Percentiles rank a stretch among this genome's conserved stretches.
Conservation (phyloP, 768 basidiomycete genomes). For the Serendipita vermifera region DNA sequence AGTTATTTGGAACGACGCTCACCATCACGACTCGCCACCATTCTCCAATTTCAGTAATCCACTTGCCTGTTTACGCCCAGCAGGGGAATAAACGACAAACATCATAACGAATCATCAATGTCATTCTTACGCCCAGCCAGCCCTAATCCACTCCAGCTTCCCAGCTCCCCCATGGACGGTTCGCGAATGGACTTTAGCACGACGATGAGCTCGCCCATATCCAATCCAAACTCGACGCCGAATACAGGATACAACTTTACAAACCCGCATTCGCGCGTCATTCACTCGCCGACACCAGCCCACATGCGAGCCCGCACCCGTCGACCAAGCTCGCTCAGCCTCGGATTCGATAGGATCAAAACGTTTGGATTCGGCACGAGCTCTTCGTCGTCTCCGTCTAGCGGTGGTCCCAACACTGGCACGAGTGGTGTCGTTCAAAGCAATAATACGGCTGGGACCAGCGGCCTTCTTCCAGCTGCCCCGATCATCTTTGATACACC, state of each 20-base stretch:
- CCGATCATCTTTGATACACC: background rate
- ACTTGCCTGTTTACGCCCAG: too few relatives aligned
- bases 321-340: conserved; percentile 6
- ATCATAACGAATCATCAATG: too few relatives aligned
- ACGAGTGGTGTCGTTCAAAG: background rate
- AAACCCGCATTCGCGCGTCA: background rate
- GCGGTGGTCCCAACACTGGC: background rate
- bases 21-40: too few relatives aligned
- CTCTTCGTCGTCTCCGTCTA: background rate
- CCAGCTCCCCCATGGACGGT: background rate
- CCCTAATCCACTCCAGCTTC: background rate
- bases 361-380: background rate
- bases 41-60: too few relatives aligned
- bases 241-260: too few relatives aligned
- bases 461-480: background rate
- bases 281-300: background rate
- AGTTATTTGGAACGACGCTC: too few relatives aligned
- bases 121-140: background rate
- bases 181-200: conserved; percentile 5
- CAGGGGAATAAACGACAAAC: too few relatives aligned
- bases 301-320: background rate
- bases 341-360: conserved; percentile 6
- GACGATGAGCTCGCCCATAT: background rate
- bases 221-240: too few relatives aligned
- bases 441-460: background rate